Evolutionary conservation across 148 eudicot genomes (phyloP), one percentile per base, ranked within the genome.

Genomic region (Beta vulgaris): DNA sequence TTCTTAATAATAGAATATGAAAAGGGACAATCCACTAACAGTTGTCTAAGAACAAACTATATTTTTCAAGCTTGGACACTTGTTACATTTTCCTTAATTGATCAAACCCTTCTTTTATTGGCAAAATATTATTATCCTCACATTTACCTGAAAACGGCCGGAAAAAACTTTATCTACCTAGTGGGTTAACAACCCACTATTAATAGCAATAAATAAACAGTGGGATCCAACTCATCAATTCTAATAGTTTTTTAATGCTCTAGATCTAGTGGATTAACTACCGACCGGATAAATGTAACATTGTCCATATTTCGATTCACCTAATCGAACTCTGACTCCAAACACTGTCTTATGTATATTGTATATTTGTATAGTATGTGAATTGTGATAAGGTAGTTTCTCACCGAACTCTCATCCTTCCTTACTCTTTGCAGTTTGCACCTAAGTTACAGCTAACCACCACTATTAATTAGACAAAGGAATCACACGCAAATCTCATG

Each of bases 361-460:
- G n/a, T n/a, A n/a, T n/a, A n/a, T n/a, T n/a, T n/a, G n/a, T n/a
- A n/a, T n/a, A n/a, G n/a, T n/a, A n/a, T n/a, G n/a, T n/a, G 18
- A 23, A 16, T 28, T 53, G 13, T 2, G 11, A 37, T 31, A 36
- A 73, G 55, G 39, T 51, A 21, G 66, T 64, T 54, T 59, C 48
- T 46, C 48, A 76, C 79, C 79, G 43, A 76, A 69, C 59, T 59
- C 26, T 48, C 36, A n/a, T 76, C 74, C 59, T 29, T 61, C 39
- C 53, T n/a, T 25, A 70, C 69, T 10, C 57, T 68, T 44, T 49
- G 23, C 35, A 66, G 35, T 39, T 29, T 40, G 49, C 51, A 65
- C 44, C 79, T 77, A 69, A 32, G 42, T 43, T 48, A 54, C 62
- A 65, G 68, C 78, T 68, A 76, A 76, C 73, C 11, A 60, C 53